phyloP scores from a whole-genome alignment of 441 rosid species.

The Erodium moschatum region DNA sequence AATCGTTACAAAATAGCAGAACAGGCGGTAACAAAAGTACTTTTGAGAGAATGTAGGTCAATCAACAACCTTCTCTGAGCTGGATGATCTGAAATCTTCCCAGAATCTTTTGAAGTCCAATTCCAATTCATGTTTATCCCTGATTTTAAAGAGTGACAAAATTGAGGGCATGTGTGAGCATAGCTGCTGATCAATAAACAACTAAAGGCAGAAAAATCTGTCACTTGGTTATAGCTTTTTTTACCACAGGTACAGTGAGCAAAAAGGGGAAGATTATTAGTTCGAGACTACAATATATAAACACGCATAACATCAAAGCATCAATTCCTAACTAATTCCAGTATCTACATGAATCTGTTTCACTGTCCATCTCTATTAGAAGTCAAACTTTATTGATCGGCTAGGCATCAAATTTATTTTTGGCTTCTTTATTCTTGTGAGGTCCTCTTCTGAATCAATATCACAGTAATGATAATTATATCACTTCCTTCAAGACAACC shows the following conservation, averaged over 20 bases:
- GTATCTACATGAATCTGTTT: not conserved
- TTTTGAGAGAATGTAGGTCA: not conserved
- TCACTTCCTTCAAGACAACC: not conserved
- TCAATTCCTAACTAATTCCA: not conserved
- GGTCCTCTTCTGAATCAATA: not conserved
- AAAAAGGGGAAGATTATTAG: not conserved
- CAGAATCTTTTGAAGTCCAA: slow-evolving; percentile 96
- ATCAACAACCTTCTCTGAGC: slow-evolving; percentile 74
- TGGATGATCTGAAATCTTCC: slow-evolving; percentile 99
- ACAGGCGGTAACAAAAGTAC: slow-evolving; percentile 13
- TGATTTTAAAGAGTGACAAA: slow-evolving; percentile 27
- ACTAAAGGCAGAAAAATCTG: not conserved
- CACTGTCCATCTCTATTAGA: not conserved
- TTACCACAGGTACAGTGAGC: not conserved
- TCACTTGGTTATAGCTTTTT: not conserved
- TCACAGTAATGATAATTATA: not conserved
- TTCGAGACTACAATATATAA: not conserved
- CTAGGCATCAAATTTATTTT: not conserved
- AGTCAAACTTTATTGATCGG: not conserved
- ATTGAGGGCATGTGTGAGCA: slow-evolving; percentile 16
- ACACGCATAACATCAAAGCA: not conserved
- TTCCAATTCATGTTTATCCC: slow-evolving; percentile 86
- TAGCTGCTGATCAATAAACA: slow-evolving; percentile 5
- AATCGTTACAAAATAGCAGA: slow-evolving; percentile 12
- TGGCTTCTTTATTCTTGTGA: not conserved